phyloP scores from a whole-genome alignment of 176 grass and related monocot species.

The Triticum timopheevii region DNA sequence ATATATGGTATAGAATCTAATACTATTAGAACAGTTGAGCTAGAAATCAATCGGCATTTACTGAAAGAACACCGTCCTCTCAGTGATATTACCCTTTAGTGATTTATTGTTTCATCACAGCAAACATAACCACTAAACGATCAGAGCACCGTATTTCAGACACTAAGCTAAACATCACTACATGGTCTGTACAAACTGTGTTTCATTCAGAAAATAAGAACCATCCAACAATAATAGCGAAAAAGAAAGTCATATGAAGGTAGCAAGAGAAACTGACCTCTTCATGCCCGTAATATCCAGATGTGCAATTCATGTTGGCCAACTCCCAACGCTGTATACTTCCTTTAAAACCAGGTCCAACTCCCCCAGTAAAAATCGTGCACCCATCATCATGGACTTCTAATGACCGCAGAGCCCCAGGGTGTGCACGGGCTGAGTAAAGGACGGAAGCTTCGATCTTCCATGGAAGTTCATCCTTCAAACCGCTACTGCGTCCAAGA shows the following conservation, averaged over 20 bases:
- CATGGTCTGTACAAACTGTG: background rate
- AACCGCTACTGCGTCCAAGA: constrained; percentile 64
- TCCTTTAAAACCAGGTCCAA: constrained; percentile 93
- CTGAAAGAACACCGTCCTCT: background rate
- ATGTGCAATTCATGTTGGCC: constrained; percentile 77
- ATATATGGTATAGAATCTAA: constrained; percentile 4
- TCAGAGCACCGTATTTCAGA: constrained; percentile 6
- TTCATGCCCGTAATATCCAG: constrained; percentile 94
- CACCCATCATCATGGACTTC: constrained; percentile 75
- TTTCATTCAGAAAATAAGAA: constrained; percentile 7
- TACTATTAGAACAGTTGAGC: background rate
- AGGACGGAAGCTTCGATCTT: constrained; percentile 86
- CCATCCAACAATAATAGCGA: constrained; percentile 23
- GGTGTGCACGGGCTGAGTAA: constrained; percentile 78
- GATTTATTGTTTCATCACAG: background rate
- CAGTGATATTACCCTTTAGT: background rate
- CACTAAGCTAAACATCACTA: background rate
- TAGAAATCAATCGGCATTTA: background rate
- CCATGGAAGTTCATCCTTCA: constrained; percentile 63
- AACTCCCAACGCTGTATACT: constrained; percentile 95
- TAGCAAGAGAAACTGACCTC: constrained; percentile 61
- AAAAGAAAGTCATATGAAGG: background rate
- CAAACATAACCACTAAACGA: background rate
- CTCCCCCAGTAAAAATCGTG: constrained; percentile 86
- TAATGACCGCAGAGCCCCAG: constrained; percentile 73